Conservation (phyloP, 352 stramenopile genomes). For the Phytophthora sp. region DNA sequence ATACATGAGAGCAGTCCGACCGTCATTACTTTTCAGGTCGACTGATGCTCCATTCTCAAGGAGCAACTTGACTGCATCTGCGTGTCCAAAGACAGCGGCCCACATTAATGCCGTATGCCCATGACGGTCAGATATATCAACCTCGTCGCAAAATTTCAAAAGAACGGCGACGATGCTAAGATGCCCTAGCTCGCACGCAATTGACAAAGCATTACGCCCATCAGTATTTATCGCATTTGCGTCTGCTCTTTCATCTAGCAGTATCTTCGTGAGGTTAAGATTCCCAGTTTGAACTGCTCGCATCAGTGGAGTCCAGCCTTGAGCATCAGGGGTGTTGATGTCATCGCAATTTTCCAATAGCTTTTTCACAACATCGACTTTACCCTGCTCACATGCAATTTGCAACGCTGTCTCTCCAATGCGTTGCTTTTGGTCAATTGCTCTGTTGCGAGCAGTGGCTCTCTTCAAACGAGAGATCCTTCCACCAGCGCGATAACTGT, state of each 20-base stretch:
- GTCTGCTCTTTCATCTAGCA: background rate
- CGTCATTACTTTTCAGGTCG: background rate
- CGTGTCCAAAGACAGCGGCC: constrained; percentile 2
- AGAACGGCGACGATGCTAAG: background rate
- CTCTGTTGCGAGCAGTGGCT: no score
- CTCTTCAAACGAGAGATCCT: no score
- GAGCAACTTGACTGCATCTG: constrained; percentile 1
- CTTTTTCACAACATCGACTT: background rate
- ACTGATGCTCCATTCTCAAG: constrained; percentile 3
- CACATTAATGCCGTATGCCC: constrained; percentile 10
- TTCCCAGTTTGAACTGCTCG: background rate
- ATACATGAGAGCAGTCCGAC: background rate
- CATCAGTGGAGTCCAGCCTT: background rate
- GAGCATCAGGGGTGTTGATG: background rate
- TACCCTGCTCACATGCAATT: background rate
- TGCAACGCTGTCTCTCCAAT: constrained; percentile 3
- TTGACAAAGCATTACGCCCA: background rate
- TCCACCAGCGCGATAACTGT: no score
- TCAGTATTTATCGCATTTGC: background rate
- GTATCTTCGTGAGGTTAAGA: background rate
- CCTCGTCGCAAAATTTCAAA: background rate
- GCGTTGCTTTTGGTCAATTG: background rate
- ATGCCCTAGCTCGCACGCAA: background rate
- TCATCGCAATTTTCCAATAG: background rate
- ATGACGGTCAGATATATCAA: constrained; percentile 1